Conservation (phyloP, 2,329 filamentous ascomycete genomes). For the Colletotrichum tamarilloi region DNA sequence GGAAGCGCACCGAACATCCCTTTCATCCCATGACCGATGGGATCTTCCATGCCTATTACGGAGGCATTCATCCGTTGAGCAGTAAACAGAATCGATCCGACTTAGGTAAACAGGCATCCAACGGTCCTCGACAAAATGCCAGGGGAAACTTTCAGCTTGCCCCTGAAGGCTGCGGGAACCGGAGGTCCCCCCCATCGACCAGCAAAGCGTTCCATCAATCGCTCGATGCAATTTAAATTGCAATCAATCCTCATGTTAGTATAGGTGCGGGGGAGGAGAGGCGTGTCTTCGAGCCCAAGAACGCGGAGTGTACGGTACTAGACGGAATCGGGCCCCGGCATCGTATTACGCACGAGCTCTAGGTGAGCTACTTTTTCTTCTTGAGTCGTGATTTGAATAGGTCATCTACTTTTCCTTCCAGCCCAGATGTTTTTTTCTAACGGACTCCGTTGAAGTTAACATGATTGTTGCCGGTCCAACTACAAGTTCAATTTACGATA, state of each 20-base stretch:
- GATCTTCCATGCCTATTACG: background rate
- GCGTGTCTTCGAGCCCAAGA: background rate
- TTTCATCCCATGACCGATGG: background rate
- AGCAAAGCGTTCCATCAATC: background rate
- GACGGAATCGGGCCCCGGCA: background rate
- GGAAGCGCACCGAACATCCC: background rate
- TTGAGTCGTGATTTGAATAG: background rate
- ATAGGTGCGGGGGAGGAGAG: background rate
- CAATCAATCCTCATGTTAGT: background rate
- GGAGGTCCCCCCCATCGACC: background rate
- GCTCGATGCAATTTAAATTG: background rate
- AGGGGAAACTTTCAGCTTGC: background rate
- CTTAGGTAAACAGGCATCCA: background rate
- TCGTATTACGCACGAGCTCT: background rate
- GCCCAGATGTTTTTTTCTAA: background rate
- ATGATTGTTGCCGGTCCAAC: background rate
- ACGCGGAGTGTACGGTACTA: background rate
- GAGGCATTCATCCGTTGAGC: constrained; percentile 7
- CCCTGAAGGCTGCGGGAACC: too few relatives aligned
- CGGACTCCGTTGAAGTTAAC: background rate
- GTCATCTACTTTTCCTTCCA: background rate
- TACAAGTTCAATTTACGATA: background rate
- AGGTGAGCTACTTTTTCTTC: background rate
- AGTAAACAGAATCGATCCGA: background rate
- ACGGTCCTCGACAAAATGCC: background rate